Conservation (phyloP, 169 alveolate genomes). For the Plasmodium sp. region DNA sequence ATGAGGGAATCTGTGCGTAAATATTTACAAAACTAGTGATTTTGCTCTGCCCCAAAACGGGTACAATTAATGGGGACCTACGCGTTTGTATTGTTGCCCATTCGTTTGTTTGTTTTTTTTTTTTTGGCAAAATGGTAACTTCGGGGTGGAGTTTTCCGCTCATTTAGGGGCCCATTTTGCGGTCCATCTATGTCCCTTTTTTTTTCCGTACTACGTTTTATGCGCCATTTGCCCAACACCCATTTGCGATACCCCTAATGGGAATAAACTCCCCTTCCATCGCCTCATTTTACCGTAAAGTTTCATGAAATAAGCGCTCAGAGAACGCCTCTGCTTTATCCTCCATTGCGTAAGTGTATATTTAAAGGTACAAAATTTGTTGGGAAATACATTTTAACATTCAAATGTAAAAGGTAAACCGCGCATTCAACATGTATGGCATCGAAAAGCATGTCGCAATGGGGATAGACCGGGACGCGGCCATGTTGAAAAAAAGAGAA, state of each 20-base stretch:
- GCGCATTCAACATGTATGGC: background rate
- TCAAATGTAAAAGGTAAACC: background rate
- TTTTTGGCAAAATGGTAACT: background rate
- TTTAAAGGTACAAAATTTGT: background rate
- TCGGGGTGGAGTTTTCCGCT: background rate
- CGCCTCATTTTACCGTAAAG: background rate
- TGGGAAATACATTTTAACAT: background rate
- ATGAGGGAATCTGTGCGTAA: conserved; percentile 75
- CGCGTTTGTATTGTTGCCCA: background rate
- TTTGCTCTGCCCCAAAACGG: background rate
- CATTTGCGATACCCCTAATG: background rate
- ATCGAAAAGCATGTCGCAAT: background rate
- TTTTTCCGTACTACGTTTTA: background rate
- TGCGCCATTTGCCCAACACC: background rate
- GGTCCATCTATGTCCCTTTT: background rate
- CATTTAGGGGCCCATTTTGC: background rate
- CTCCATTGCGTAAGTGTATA: background rate
- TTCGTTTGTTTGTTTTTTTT: background rate
- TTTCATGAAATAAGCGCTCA: background rate
- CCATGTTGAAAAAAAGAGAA: background rate
- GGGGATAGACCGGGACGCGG: background rate
- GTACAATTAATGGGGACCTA: background rate
- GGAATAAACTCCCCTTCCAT: background rate
- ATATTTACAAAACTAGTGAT: conserved; percentile 23
- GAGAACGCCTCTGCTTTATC: background rate